Evolutionary conservation across 306 rosid species (phyloP).

Genomic region (Astragalus glycyphyllos): DNA sequence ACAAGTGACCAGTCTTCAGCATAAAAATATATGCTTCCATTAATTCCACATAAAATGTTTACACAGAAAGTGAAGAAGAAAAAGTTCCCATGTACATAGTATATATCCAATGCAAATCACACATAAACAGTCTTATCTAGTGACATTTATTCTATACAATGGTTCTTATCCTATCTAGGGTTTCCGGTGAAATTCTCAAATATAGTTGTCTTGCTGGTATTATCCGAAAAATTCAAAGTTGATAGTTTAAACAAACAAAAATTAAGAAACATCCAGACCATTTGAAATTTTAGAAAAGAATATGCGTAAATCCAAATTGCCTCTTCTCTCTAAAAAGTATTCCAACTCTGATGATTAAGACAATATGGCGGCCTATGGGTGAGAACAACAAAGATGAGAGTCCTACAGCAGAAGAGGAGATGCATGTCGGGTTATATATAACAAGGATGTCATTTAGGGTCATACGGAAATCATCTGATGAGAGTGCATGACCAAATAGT

Average conservation of each 20-base stretch:
- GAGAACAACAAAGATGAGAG: background rate
- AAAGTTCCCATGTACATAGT: background rate
- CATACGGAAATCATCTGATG: background rate
- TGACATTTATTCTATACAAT: constrained; percentile 10
- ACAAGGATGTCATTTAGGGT: constrained; percentile 3
- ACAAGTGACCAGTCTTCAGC: background rate
- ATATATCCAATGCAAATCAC: constrained; percentile 19
- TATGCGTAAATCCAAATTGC: constrained; percentile 12
- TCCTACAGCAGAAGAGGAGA: background rate
- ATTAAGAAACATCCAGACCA: constrained; percentile 21
- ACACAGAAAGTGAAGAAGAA: constrained; percentile 16
- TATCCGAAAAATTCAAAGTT: constrained; percentile 5
- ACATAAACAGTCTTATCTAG: constrained; percentile 9
- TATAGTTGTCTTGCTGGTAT: background rate
- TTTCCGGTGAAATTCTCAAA: constrained; percentile 17
- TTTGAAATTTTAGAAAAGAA: constrained; percentile 16
- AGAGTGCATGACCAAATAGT: constrained; percentile 5
- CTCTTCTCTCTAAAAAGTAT: background rate
- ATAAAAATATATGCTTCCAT: constrained; percentile 17
- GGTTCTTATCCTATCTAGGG: constrained; percentile 23
- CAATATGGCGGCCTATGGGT: constrained; percentile 4
- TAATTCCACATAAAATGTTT: constrained; percentile 8
- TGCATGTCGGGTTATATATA: background rate
- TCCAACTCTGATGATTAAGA: constrained; percentile 19
- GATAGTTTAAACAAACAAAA: background rate